Base-by-base conservation (phyloP, 176 grass and related monocot genomes). In the Luzula sylvatica region DNA sequence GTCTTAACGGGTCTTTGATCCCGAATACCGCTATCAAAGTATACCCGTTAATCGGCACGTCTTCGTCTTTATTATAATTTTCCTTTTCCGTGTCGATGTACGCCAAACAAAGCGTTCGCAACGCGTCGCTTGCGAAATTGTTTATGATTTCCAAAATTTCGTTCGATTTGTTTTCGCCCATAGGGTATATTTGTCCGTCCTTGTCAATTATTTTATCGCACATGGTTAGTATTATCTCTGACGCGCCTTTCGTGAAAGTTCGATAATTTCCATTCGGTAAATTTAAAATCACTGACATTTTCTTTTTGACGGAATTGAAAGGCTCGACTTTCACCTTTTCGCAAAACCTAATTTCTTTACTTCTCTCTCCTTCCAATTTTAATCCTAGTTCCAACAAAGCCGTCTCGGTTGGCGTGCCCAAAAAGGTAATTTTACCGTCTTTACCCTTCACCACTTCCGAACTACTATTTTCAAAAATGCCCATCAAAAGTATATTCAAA, bases 281-380 rank as follows among this genome's bases (percentile, higher is more conserved):
- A 30, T 55, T 64, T 40, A 96, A 50, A 47, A 89, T 52, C 12
- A 89, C 74, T 20, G 84, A 80, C 90, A 96, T 96, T 63, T 63
- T 96, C 65, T 95, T 95, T 58, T 84, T 95, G 29, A 78, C 76
- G 0, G 83, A 95, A 75, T 95, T 95, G 66, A 96, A 96, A 63
- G 90, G 90, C 58, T 89, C 90, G 32, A 96, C 81, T 72, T 86
- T 96, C n/a, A 82, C 65, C 72, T 86, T 90, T 26, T 57, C 70
- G 68, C 85, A 89, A 40, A 26, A 42, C 71, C 71, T 70, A 29
- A 79, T 46, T 23, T 82, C 70, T 23, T 38, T 60, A 66, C 61
- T 62, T 60, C 13, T 25, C 49, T 52, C 61, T 26, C 59, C 81
- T 74, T 82, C 71, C 59, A 86, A 77, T 14, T 46, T 82, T 72